These are phyloP conservation scores for Penicillium sp. DNA, from an alignment of 2,329 filamentous ascomycete species.

Conservation along the genomic window DNA sequence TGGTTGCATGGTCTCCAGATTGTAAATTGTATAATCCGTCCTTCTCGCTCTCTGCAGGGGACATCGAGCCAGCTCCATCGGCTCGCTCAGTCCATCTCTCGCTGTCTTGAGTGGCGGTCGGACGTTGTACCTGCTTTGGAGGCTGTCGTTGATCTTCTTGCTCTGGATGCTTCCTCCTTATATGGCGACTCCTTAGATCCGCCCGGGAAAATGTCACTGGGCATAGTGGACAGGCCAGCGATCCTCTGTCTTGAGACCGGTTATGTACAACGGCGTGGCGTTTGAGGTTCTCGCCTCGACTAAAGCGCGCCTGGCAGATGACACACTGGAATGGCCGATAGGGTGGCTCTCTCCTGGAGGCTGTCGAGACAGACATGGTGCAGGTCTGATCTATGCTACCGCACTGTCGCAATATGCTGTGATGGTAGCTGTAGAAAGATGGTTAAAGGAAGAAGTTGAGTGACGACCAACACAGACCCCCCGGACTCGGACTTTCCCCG, in stretches of 20 bases:
- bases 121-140: constrained; percentile 13
- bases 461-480: neutral
- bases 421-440: neutral
- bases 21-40: neutral
- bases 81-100: neutral
- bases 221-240: constrained; percentile 47
- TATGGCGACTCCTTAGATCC: constrained; percentile 50
- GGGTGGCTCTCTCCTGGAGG: constrained; percentile 9
- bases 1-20: neutral
- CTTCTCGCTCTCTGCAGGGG: constrained; percentile 11
- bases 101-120: neutral
- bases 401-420: neutral
- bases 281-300: constrained; percentile 51
- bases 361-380: neutral
- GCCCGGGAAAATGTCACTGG: constrained; percentile 49
- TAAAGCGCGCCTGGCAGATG: constrained; percentile 48
- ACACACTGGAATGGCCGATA: constrained; percentile 51
- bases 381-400: neutral
- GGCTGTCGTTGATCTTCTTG: constrained; percentile 19
- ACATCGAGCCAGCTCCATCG: constrained; percentile 10
- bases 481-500: neutral
- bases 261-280: constrained; percentile 51
- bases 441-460: neutral
- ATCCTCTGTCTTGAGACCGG: constrained; percentile 37
- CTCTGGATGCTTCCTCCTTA: constrained; percentile 51